Evolutionary conservation across 208 protist genomes (phyloP).

Genomic region (Porcisia hertigi): DNA sequence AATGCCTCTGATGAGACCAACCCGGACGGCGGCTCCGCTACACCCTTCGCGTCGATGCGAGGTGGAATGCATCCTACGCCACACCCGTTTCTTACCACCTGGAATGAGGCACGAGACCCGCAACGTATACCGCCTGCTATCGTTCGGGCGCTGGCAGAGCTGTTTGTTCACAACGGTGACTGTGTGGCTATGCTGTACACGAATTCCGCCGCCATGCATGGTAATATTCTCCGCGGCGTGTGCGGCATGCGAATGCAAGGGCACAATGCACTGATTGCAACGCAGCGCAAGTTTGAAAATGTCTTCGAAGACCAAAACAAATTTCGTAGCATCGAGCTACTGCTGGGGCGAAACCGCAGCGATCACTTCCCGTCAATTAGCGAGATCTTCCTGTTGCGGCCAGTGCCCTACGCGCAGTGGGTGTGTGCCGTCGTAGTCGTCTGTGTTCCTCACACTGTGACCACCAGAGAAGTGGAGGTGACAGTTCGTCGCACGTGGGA

Average conservation of each 20-base stretch:
- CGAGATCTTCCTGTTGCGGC: slow-evolving; percentile 58
- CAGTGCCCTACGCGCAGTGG: slow-evolving; percentile 65
- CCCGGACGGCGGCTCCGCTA: slow-evolving; percentile 32
- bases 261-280: slow-evolving; percentile 86
- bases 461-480: slow-evolving; percentile 37
- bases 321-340: slow-evolving; percentile 70
- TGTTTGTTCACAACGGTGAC: slow-evolving; percentile 90
- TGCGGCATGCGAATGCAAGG: slow-evolving; percentile 62
- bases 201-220: slow-evolving; percentile 93
- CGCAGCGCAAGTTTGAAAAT: slow-evolving; percentile 83
- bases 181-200: slow-evolving; percentile 91
- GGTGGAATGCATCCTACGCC: slow-evolving; percentile 45
- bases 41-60: slow-evolving; percentile 39
- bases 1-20: slow-evolving; percentile 46
- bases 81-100: slow-evolving; percentile 67
- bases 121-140: slow-evolving; percentile 51
- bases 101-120: slow-evolving; percentile 69
- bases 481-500: slow-evolving; percentile 55
- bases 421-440: slow-evolving; percentile 56
- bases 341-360: slow-evolving; percentile 73
- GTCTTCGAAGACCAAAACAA: slow-evolving; percentile 87
- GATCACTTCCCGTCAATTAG: slow-evolving; percentile 79
- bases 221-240: slow-evolving; percentile 82
- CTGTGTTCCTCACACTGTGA: slow-evolving; percentile 38
- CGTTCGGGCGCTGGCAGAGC: slow-evolving; percentile 56